phyloP scores from a whole-genome alignment of 371 early-diverging fungal species.

The Mucor sp. region DNA sequence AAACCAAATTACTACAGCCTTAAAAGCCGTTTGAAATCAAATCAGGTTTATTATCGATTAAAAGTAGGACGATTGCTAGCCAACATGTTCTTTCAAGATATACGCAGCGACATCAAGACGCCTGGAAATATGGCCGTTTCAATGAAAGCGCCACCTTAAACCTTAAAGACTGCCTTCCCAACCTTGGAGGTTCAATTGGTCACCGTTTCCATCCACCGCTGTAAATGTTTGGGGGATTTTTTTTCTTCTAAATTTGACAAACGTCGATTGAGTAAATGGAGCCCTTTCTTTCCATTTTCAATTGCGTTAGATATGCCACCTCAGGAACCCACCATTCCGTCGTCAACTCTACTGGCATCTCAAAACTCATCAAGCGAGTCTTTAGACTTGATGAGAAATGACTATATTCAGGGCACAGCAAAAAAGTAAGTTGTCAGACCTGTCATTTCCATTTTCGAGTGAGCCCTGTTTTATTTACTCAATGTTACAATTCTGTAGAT shows the following conservation, averaged over 20 bases:
- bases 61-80: too few species aligned
- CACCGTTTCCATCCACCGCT: neutral
- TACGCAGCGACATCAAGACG: too few species aligned
- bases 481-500: slow-evolving; percentile 9
- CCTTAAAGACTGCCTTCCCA: neutral
- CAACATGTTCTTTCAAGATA: too few species aligned
- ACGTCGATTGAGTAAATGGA: neutral
- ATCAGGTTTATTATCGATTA: too few species aligned
- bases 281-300: slow-evolving; percentile 1
- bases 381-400: slow-evolving; percentile 21
- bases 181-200: slow-evolving; percentile 1
- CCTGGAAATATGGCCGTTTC: too few species aligned
- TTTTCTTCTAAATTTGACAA: neutral
- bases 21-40: too few species aligned
- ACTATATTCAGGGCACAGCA: slow-evolving; percentile 18
- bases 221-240: neutral
- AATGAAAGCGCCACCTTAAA: neutral
- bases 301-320: slow-evolving; percentile 11
- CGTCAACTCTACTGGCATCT: neutral
- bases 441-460: neutral
- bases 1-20: too few species aligned
- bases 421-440: slow-evolving; percentile 14
- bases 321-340: slow-evolving; percentile 6
- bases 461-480: neutral
- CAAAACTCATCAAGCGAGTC: slow-evolving; percentile 15